These are phyloP conservation scores for Salpingoeca rosetta DNA, from an alignment of 78 protist genomes.

Conservation along the genomic window DNA sequence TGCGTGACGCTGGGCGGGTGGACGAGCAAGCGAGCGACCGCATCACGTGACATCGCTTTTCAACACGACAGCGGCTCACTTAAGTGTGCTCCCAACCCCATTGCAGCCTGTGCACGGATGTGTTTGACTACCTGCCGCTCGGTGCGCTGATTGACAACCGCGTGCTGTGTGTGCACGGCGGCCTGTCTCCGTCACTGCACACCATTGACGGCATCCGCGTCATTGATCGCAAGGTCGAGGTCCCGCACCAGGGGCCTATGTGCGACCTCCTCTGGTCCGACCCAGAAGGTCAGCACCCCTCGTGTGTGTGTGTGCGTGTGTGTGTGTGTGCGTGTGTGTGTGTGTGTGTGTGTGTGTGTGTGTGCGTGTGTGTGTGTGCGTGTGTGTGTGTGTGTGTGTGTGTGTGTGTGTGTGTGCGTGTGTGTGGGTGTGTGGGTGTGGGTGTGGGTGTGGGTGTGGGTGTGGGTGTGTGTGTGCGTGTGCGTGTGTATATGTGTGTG, in stretches of 20 bases:
- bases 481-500: not conserved
- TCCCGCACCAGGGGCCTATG: slow-evolving; percentile 99
- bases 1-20: too few species aligned
- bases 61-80: too few species aligned
- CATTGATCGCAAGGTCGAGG: slow-evolving; percentile 94
- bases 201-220: slow-evolving; percentile 89
- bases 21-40: too few species aligned
- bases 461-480: not conserved
- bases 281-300: too few species aligned
- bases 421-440: slow-evolving; percentile 6
- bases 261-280: slow-evolving; percentile 99
- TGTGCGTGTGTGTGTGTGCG: slow-evolving; percentile 1
- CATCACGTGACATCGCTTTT: too few species aligned
- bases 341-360: not conserved
- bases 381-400: slow-evolving; percentile 13
- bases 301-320: too few species aligned
- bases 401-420: not conserved
- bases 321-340: not conserved
- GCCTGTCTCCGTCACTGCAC: slow-evolving; percentile 90
- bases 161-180: slow-evolving; percentile 98
- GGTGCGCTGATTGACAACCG: slow-evolving; percentile 85
- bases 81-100: not conserved
- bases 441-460: not conserved
- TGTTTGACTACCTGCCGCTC: slow-evolving; percentile 95
- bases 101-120: slow-evolving; percentile 76